Percentiles rank a stretch among this genome's conserved stretches.
Evolutionary conservation across 2,329 filamentous ascomycete species (phyloP).

Genomic region (Drechslera avenae): DNA sequence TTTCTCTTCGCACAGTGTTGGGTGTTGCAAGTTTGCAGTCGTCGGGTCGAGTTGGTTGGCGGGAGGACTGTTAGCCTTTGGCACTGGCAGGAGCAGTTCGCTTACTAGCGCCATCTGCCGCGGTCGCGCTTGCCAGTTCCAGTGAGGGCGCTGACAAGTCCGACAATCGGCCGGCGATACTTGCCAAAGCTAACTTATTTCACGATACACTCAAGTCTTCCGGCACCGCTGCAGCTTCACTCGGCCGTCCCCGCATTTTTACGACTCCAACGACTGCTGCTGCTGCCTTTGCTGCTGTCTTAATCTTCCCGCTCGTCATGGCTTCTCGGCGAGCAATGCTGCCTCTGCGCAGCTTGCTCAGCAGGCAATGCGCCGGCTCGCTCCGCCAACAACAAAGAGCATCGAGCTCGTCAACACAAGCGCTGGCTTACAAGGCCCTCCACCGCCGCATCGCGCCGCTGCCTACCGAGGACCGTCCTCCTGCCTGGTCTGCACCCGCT

Average conservation of each 20-base stretch:
- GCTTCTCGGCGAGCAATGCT: constrained; percentile 51
- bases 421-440: constrained; percentile 95
- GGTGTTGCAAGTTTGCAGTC: constrained; percentile 4
- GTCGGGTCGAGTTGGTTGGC: constrained; percentile 3
- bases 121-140: constrained; percentile 10
- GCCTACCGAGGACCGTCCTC: constrained; percentile 72
- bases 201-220: neutral
- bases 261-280: neutral
- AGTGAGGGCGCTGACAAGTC: constrained; percentile 1
- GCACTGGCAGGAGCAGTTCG: constrained; percentile 7
- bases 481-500: constrained; percentile 86
- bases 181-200: constrained; percentile 2
- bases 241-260: too few species aligned
- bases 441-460: constrained; percentile 89
- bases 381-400: constrained; percentile 41
- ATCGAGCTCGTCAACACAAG: constrained; percentile 77
- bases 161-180: constrained; percentile 15
- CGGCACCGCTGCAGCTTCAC: too few species aligned
- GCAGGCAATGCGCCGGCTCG: constrained; percentile 33
- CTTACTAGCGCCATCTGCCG: constrained; percentile 11
- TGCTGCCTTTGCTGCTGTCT: constrained; percentile 19
- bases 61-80: neutral
- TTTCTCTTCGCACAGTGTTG: constrained; percentile 3
- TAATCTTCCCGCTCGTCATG: constrained; percentile 40
- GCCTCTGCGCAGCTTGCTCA: constrained; percentile 44